phyloP scores from a whole-genome alignment of 2,329 filamentous ascomycete species.

The Aspergillus japonicus region DNA sequence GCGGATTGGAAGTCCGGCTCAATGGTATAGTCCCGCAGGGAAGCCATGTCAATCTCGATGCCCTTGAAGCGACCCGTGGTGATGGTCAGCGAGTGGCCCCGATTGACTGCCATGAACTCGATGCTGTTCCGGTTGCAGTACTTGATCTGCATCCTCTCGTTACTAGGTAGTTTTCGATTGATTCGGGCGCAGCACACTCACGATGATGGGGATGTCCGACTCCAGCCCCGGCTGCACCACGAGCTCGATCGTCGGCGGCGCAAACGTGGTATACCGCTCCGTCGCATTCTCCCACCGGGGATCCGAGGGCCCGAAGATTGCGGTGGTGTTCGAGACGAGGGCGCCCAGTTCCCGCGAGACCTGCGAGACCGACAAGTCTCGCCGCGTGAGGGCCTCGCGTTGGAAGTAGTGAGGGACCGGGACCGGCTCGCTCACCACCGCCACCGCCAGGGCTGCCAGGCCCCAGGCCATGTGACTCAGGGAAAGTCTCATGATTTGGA shows the following conservation, averaged over 20 bases:
- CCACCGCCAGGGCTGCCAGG: no score
- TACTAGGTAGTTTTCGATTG: no score
- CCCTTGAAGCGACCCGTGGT: background rate
- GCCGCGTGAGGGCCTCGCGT: no score
- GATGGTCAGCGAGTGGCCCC: background rate
- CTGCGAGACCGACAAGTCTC: no score
- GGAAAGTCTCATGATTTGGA: no score
- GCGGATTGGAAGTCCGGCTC: background rate
- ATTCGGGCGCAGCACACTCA: background rate
- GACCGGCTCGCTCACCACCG: no score
- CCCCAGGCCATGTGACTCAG: no score
- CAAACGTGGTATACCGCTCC: background rate
- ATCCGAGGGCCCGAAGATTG: background rate
- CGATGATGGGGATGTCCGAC: background rate
- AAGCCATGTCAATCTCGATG: background rate
- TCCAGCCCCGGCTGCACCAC: background rate
- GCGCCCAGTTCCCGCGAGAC: background rate
- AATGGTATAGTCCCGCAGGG: background rate
- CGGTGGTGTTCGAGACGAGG: background rate
- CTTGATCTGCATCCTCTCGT: background rate
- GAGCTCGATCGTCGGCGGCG: background rate
- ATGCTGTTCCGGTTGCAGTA: background rate
- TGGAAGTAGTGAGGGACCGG: no score
- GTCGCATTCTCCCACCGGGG: background rate
- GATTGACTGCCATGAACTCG: background rate